Evolutionary conservation across 352 stramenopile genomes (phyloP).

Genomic region (Phytophthora palmivora): DNA sequence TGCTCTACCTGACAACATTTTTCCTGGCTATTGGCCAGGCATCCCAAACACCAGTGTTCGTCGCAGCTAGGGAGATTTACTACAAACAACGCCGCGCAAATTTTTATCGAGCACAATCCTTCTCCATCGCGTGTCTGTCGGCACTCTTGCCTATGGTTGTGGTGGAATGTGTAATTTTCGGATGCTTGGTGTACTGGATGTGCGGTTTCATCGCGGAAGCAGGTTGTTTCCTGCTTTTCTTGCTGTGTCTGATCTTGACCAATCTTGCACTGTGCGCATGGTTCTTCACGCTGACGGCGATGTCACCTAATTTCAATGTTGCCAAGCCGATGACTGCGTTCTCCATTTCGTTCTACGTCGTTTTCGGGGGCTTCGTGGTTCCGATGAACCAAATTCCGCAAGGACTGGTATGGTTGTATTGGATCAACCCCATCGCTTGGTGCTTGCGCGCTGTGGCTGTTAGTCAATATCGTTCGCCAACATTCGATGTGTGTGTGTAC

Average conservation of each 20-base stretch:
- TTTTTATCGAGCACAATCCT: conserved; percentile 71
- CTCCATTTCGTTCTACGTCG: conserved; percentile 20
- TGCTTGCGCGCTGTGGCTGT: background rate
- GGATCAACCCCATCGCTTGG: background rate
- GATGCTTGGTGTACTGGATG: conserved; percentile 89
- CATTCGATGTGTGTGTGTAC: background rate
- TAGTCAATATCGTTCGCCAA: background rate
- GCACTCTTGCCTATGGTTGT: conserved; percentile 28
- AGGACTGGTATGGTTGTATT: conserved; percentile 57
- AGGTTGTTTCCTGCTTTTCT: conserved; percentile 16
- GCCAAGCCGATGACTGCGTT: conserved; percentile 37
- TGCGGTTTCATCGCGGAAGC: conserved; percentile 51
- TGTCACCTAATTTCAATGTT: conserved; percentile 30
- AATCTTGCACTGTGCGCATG: conserved; percentile 17
- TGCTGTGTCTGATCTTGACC: conserved; percentile 12
- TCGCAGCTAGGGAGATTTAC: too few relatives aligned
- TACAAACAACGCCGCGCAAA: conserved; percentile 34
- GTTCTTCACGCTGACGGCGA: conserved; percentile 29
- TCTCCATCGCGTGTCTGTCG: conserved; percentile 39
- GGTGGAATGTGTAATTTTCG: conserved; percentile 67
- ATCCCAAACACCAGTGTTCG: too few relatives aligned
- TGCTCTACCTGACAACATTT: too few relatives aligned
- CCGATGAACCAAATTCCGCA: conserved; percentile 35
- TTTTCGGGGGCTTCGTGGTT: conserved; percentile 50
- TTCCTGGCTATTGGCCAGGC: too few relatives aligned